Base-by-base conservation (phyloP, 1,139 yeast species). In the Suzukiozyma palmioleophila region DNA sequence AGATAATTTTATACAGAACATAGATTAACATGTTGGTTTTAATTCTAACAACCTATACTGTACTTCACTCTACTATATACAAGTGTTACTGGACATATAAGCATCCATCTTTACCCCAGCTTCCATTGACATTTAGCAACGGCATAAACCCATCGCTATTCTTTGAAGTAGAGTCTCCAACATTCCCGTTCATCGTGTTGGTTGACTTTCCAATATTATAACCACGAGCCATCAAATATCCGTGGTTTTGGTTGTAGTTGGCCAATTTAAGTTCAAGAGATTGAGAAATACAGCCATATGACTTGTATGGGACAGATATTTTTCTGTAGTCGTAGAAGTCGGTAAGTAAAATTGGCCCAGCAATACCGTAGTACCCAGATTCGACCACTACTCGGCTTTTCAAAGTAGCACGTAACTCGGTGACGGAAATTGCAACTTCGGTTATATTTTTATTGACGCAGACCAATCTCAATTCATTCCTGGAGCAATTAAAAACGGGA, bases 71-170 rank as follows among this genome's bases (percentile, higher is more conserved):
- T 35, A 7, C 7, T 36, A 24, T 32, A 4, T 21, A 3, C 29
- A 33, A 11, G 28, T n/a, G 12, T 28, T 28, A 28, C 10, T 28
- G 16, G 16, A 28, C 31, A 53, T 80, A 84, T 48, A 84, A 73
- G 53, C 92, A 83, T 1, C 92, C 90, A 57, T 84, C 94, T 34
- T 60, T 66, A 9, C 89, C 92, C 73, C 83, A 82, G 34, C 66
- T 65, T 0, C 87, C 90, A 30, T 51, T 54, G 2, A 80, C 51
- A 32, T 52, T 61, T 0, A 73, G 71, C 8, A 82, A 57, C 2
- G 77, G 76, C 76, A 79, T 77, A 66, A 82, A 81, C 6, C 87
- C 85, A 42, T 81, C 85, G 15, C 74, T 71, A 15, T 30, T 63
- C 43, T 54, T 37, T 52, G 62, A 36, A 60, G 66, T 64, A 35